Evolutionary conservation across 768 basidiomycete genomes (phyloP).

Genomic region (Cystoderma amianthinum): DNA sequence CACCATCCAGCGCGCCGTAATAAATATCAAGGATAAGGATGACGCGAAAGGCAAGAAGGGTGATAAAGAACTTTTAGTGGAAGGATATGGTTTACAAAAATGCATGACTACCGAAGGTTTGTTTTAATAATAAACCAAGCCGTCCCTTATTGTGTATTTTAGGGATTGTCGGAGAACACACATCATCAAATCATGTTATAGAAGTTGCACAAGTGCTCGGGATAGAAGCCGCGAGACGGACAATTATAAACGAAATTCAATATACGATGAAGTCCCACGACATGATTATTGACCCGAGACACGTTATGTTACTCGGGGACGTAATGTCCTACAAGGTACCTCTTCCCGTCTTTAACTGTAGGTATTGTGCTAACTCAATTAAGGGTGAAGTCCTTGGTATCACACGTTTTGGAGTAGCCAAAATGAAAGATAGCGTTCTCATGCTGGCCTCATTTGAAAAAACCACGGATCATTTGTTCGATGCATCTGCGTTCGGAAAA

Average conservation of each 20-base stretch:
- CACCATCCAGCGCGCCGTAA: conserved; percentile 86
- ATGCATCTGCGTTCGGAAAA: conserved; percentile 94
- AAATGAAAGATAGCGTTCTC: conserved; percentile 99
- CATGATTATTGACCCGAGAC: conserved; percentile 97
- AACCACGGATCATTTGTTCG: conserved; percentile 98
- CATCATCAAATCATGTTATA: conserved; percentile 95
- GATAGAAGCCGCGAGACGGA: conserved; percentile 91
- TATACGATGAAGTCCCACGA: conserved; percentile 96
- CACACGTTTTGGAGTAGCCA: conserved; percentile 97
- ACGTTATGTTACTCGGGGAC: conserved; percentile 97
- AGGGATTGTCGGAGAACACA: conserved; percentile 91
- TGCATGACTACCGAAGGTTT: conserved; percentile 97
- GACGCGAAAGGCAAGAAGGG: conserved; percentile 75
- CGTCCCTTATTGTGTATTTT: not conserved
- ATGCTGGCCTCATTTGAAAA: conserved; percentile 99
- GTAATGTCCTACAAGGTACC: conserved; percentile 96
- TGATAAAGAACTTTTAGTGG: conserved; percentile 89
- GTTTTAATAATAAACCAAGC: conserved; percentile 8
- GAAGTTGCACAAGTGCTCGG: conserved; percentile 94
- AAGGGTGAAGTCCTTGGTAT: conserved; percentile 97
- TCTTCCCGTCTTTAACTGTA: no score
- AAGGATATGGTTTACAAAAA: conserved; percentile 93
- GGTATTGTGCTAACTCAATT: no score
- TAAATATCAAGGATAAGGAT: conserved; percentile 90
- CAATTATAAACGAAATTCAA: conserved; percentile 96